phyloP scores from a whole-genome alignment of 2,329 filamentous ascomycete genomes.

The Pestalotiopsis sp. region DNA sequence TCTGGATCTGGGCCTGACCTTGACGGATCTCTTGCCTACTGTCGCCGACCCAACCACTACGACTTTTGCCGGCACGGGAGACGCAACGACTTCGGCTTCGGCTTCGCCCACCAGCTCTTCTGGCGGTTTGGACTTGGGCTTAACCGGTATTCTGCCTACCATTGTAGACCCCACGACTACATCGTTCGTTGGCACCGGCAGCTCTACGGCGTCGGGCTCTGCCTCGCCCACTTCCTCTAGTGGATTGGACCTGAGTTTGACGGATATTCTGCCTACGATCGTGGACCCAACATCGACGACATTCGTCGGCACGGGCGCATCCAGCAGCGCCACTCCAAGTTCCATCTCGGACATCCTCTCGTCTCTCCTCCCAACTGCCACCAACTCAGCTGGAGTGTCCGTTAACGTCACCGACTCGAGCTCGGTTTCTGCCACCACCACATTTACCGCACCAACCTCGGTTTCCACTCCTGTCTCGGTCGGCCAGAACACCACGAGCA shows the following conservation, averaged over 20 bases:
- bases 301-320: conserved; percentile 4
- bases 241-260: background rate
- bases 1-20: background rate
- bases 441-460: background rate
- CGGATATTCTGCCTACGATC: background rate
- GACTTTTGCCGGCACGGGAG: conserved; percentile 1
- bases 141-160: background rate
- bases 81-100: background rate
- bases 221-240: background rate
- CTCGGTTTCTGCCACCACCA: background rate
- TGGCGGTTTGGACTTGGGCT: background rate
- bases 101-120: background rate
- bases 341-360: conserved; percentile 1
- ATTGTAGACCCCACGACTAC: conserved; percentile 5
- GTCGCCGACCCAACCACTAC: background rate
- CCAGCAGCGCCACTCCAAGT: background rate
- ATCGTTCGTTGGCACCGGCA: background rate
- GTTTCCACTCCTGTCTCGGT: background rate
- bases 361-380: conserved; percentile 6
- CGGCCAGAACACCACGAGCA: background rate
- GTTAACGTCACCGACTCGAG: background rate
- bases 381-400: background rate
- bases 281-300: conserved; percentile 1
- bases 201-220: background rate
- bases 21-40: conserved; percentile 6